Percentiles rank a stretch among this genome's conserved stretches.
These are phyloP conservation scores for Botryotinia globosa DNA, from an alignment of 2,329 filamentous ascomycete genomes.

Conservation along the genomic window DNA sequence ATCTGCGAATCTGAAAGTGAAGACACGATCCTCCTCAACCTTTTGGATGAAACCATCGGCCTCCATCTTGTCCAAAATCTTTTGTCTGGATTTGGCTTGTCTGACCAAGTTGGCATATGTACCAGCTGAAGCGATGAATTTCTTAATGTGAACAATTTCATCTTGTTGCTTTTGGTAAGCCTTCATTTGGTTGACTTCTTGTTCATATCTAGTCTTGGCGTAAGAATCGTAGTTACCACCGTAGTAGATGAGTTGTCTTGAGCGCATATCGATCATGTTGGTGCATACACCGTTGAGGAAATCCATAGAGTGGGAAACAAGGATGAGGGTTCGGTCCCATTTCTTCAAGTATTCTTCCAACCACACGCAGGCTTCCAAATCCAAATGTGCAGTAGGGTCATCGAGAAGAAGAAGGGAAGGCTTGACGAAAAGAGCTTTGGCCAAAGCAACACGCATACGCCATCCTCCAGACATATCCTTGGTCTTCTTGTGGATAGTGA, in stretches of 20 bases:
- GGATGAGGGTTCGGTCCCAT: slow-evolving; percentile 94
- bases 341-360: slow-evolving; percentile 99
- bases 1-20: slow-evolving; percentile 97
- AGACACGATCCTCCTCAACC: slow-evolving; percentile 79
- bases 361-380: slow-evolving; percentile 99
- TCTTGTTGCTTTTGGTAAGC: slow-evolving; percentile 99
- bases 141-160: slow-evolving; percentile 99
- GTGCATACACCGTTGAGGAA: slow-evolving; percentile 99
- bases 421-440: slow-evolving; percentile 97
- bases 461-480: slow-evolving; percentile 99
- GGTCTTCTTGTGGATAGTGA: slow-evolving; percentile 97
- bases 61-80: slow-evolving; percentile 99
- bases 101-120: slow-evolving; percentile 99
- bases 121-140: slow-evolving; percentile 99
- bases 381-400: slow-evolving; percentile 98
- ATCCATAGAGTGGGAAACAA: slow-evolving; percentile 97
- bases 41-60: slow-evolving; percentile 97
- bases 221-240: slow-evolving; percentile 99
- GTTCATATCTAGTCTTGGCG: slow-evolving; percentile 87
- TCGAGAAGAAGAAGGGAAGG: slow-evolving; percentile 93
- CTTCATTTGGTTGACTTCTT: slow-evolving; percentile 98
- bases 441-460: slow-evolving; percentile 98
- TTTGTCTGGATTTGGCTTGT: slow-evolving; percentile 98
- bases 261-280: slow-evolving; percentile 98
- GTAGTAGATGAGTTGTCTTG: slow-evolving; percentile 88